Base-by-base conservation (phyloP, 2,329 filamentous ascomycete genomes). In the Calonectria montana region DNA sequence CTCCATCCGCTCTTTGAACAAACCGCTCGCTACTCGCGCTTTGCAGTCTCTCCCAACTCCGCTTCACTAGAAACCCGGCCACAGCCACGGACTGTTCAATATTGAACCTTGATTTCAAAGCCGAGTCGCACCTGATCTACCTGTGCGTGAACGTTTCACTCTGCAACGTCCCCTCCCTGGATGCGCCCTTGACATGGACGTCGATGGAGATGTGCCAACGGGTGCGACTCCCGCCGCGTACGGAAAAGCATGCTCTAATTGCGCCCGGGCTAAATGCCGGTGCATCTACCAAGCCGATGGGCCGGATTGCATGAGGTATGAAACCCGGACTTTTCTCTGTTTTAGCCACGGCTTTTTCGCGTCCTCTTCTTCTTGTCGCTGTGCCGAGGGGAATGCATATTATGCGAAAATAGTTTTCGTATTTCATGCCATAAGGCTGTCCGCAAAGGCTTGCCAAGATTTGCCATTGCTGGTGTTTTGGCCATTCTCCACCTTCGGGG, bases 261-360 rank as follows among this genome's bases (percentile, higher is more conserved):
- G 57, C 37, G 57, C 57, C 21, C 57, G 57, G 5, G 57, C 57
- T n/a, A 62, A 62, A 23, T 62, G 57, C 25, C 57, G 57, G 23
- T 62, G 57, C 57, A 41, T 62, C 25, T 62, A 62, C 57, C 57
- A 43, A 16, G 21, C 57, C 16, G 57, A 62, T 18, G 57, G 57
- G 10, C 39, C 16, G 8, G 57, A 62, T 21, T 62, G 57, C 39
- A 27, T 62, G 37, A 62, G 57, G 57, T 62, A 45, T 8, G 57
- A 18, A 31, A 27, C 15, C 57, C 48, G 27, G 31, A n/a, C 23
- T 16, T 3, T 29, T 62, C 23, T 43, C 10, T n/a, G 15, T 31
- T 41, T 21, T 21, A n/a, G 13, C 29, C 39, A 2, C 8, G 37
- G 16, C 9, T 23, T 7, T 27, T 13, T 18, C 37, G 2, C 15